Conservation (phyloP, 1,284 basidiomycete genomes). For the Boletus hoseneyae region DNA sequence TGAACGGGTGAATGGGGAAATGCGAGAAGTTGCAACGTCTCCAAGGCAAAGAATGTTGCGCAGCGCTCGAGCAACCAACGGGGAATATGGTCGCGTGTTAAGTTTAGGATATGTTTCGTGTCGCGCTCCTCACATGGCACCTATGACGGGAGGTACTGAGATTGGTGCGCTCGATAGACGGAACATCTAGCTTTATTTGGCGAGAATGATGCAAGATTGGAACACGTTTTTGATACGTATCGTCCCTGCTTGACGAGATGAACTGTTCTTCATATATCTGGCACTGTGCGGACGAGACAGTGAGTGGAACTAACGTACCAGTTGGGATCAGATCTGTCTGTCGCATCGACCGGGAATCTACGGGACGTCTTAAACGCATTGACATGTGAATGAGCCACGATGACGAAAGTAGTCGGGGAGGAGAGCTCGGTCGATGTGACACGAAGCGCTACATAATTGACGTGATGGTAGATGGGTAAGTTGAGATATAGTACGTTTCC, state of each 20-base stretch:
- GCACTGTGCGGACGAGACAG: neutral
- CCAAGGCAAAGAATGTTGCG: conserved; percentile 2
- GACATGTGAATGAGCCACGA: conserved; percentile 12
- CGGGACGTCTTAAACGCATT: conserved; percentile 9
- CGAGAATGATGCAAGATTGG: neutral
- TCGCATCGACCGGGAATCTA: conserved; percentile 23
- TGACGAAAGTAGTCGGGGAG: conserved; percentile 9
- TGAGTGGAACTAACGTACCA: conserved; percentile 7
- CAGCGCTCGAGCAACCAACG: conserved; percentile 1
- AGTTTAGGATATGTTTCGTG: conserved; percentile 3
- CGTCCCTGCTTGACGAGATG: neutral
- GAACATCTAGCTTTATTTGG: conserved; percentile 19
- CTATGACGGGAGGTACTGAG: conserved; percentile 6
- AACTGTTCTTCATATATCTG: too few species aligned
- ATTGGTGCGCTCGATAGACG: conserved; percentile 16
- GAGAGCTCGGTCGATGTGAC: conserved; percentile 15
- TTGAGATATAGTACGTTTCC: conserved; percentile 5
- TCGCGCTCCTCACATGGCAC: conserved; percentile 2
- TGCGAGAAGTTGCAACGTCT: neutral
- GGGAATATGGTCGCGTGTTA: neutral
- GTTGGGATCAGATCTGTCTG: neutral
- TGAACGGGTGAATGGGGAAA: neutral
- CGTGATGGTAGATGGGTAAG: conserved; percentile 20
- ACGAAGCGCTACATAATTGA: conserved; percentile 20
- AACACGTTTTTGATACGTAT: neutral